Percentiles rank a stretch among this genome's conserved stretches.
These are phyloP conservation scores for Carnegiea gigantea DNA, from an alignment of 179 eudicot genomes.

Conservation along the genomic window DNA sequence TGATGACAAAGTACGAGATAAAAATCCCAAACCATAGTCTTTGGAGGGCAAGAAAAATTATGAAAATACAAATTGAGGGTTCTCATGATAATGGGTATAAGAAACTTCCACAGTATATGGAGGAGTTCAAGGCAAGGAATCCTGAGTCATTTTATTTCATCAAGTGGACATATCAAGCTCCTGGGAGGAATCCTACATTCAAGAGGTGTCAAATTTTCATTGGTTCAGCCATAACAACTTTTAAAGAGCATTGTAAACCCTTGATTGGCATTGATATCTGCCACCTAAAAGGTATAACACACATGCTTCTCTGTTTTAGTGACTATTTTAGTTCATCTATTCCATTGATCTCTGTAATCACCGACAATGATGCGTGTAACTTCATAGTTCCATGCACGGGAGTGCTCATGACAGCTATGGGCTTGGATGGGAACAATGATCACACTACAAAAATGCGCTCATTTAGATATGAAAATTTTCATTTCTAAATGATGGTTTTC, in stretches of 20 bases:
- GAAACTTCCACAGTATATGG: not conserved
- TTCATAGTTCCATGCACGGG: not conserved
- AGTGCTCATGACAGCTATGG: not conserved
- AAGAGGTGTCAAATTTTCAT: not conserved
- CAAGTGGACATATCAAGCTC: not conserved
- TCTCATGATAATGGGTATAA: not conserved
- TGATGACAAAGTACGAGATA: no score
- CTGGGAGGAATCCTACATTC: not conserved
- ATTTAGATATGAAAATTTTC: no score
- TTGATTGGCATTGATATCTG: not conserved
- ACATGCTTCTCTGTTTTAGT: no score
- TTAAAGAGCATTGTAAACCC: not conserved
- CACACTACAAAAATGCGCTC: no score
- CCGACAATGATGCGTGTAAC: no score
- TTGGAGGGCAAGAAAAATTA: not conserved
- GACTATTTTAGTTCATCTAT: no score
- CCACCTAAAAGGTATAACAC: not conserved
- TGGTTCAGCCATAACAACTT: not conserved
- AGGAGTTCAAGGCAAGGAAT: not conserved
- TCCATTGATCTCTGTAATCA: no score
- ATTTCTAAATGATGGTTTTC: no score
- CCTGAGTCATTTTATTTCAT: not conserved
- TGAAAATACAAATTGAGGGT: not conserved
- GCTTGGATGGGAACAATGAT: no score
- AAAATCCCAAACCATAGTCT: not conserved